These are phyloP conservation scores for Coemansia sp. DNA, from an alignment of 192 early-diverging fungal species.

Conservation along the genomic window DNA sequence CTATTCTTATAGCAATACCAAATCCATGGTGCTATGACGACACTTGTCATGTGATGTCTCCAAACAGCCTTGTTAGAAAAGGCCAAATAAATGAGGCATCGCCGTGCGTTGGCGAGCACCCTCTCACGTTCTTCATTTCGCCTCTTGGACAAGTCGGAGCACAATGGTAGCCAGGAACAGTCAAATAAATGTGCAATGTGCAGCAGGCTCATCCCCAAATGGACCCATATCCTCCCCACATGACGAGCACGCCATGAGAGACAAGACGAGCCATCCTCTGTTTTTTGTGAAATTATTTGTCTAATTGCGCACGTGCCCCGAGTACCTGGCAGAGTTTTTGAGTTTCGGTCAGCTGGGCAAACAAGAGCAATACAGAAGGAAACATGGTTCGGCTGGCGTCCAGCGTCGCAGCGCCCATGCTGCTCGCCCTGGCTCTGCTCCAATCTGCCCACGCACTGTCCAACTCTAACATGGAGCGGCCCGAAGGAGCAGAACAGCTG, in stretches of 20 bases:
- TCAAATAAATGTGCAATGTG: not conserved
- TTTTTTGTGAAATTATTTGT: not conserved
- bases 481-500: constrained; percentile 1
- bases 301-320: not conserved
- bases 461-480: constrained; percentile 34
- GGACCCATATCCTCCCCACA: not conserved
- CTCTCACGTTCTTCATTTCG: not conserved
- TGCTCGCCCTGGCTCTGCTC: not conserved
- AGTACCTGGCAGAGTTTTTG: not conserved
- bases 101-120: not conserved
- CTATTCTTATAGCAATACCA: not conserved
- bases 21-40: not conserved
- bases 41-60: not conserved
- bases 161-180: not conserved
- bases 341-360: not conserved
- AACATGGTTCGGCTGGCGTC: not conserved
- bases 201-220: not conserved
- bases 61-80: not conserved
- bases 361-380: not conserved
- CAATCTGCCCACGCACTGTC: constrained; percentile 15
- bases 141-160: not conserved
- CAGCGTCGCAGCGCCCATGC: not conserved
- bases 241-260: not conserved
- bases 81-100: not conserved
- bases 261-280: not conserved